Percentiles rank a stretch among this genome's conserved stretches.
phyloP scores from a whole-genome alignment of 2,329 filamentous ascomycete genomes.

The Fusarium torulosum region DNA sequence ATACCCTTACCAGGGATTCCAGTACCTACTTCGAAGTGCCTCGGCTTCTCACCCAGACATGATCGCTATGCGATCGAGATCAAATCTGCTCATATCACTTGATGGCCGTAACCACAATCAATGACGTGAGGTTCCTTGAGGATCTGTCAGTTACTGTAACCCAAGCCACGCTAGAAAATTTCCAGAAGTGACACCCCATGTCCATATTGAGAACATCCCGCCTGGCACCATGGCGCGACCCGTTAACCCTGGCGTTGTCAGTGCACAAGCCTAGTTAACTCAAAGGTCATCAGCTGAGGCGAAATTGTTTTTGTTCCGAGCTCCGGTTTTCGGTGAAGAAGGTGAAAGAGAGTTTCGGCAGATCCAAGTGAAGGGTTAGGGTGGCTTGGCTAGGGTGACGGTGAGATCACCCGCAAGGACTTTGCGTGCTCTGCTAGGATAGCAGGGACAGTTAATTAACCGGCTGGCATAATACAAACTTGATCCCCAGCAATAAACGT shows the following conservation, averaged over 20 bases:
- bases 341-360: constrained; percentile 23
- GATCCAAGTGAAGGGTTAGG: constrained; percentile 6
- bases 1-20: not conserved
- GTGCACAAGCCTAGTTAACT: constrained; percentile 17
- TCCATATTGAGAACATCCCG: constrained; percentile 4
- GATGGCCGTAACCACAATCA: constrained; percentile 10
- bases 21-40: not conserved
- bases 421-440: not conserved
- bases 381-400: constrained; percentile 7
- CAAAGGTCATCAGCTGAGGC: constrained; percentile 44
- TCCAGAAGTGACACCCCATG: constrained; percentile 43
- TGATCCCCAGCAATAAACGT: not conserved
- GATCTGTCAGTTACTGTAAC: constrained; percentile 30
- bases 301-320: constrained; percentile 25
- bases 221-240: constrained; percentile 15
- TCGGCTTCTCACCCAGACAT: constrained; percentile 8
- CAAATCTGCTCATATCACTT: constrained; percentile 13
- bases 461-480: not conserved
- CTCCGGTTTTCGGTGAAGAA: constrained; percentile 8
- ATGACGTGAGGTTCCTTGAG: constrained; percentile 42
- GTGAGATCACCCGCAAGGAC: constrained; percentile 8
- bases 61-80: constrained; percentile 7
- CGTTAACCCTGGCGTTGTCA: constrained; percentile 15
- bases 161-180: constrained; percentile 47
- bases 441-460: too few relatives aligned